Base-by-base conservation (phyloP, 2,329 filamentous ascomycete genomes). In the Pseudonectria foliicola region DNA sequence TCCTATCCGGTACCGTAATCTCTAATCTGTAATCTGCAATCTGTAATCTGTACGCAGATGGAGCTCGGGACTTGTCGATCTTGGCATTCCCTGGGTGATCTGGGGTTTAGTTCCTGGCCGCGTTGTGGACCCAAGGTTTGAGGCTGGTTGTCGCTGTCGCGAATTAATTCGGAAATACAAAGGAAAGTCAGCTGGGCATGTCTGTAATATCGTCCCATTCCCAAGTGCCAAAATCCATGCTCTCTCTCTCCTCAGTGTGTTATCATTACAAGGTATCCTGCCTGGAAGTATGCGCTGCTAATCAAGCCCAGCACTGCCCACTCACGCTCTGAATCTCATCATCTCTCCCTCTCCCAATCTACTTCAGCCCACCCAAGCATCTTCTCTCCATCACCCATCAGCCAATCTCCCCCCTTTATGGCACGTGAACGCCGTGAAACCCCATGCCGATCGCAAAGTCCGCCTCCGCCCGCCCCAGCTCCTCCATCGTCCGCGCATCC, bases 391-490 rank as follows among this genome's bases (percentile, higher is more conserved):
- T n/a, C n/a, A n/a, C n/a, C n/a, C n/a, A n/a, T n/a, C n/a, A n/a
- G n/a, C n/a, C n/a, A n/a, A n/a, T n/a, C n/a, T n/a, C 27, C 23
- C 18, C 12, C n/a, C 27, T 11, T 30, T 13, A 5, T 8, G 55
- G 45, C 2, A 58, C 42, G 40, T 79, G 74, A 11, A 67, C 50
- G 0, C 81, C 81, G 55, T 85, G 82, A 43, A 86, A 81, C 0
- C 79, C 79, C 40, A 84, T 62, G 0, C 64, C 71, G 39, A 85
- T 69, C 0, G 73, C 67, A 46, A 76, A 76, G 2, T 68, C 67
- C 14, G 77, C 68, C 45, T 80, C 74, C 4, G 81, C 81, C 28
- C 78, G 67, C 0, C 79, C 82, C 30, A 77, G 26, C 62, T 86
- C 82, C 40, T 55, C 59, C 70, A 86, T 70, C 4, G 70, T 74